These are phyloP conservation scores for Fusarium tricinctum DNA, from an alignment of 2,329 filamentous ascomycete genomes.

Conservation along the genomic window DNA sequence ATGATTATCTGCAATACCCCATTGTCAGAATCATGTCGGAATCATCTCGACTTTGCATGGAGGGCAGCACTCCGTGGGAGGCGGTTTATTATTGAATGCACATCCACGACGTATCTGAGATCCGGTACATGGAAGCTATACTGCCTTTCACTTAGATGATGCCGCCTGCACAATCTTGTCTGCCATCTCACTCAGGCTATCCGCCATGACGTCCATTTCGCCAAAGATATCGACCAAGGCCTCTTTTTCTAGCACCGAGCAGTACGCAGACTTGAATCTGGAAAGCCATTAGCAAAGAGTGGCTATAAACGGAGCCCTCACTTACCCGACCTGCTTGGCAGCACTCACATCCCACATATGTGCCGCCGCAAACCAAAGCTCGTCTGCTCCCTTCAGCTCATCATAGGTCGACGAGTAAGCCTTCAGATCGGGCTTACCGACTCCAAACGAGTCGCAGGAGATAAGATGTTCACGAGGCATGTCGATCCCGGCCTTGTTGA, in stretches of 20 bases:
- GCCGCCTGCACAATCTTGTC: constrained; percentile 33
- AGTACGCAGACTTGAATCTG: constrained; percentile 41
- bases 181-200: constrained; percentile 37
- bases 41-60: too few relatives aligned
- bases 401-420: constrained; percentile 39
- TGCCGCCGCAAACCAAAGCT: constrained; percentile 42
- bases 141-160: neutral
- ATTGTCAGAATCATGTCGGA: too few relatives aligned
- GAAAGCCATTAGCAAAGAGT: neutral
- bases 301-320: accelerated
- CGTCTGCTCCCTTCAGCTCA: constrained; percentile 27
- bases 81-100: too few relatives aligned
- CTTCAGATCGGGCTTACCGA: constrained; percentile 41
- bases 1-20: too few relatives aligned
- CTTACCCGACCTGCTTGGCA: constrained; percentile 39
- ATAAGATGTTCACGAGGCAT: constrained; percentile 36
- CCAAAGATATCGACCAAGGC: constrained; percentile 38
- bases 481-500: constrained; percentile 33
- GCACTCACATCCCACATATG: constrained; percentile 43
- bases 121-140: neutral
- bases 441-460: constrained; percentile 36
- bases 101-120: neutral
- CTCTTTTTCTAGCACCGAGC: constrained; percentile 38
- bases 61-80: too few relatives aligned
- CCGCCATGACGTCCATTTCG: constrained; percentile 42